Percentiles rank a stretch among this genome's conserved stretches.
Evolutionary conservation across 306 rosid species (phyloP).

Genomic region (Casuarina equisetifolia): DNA sequence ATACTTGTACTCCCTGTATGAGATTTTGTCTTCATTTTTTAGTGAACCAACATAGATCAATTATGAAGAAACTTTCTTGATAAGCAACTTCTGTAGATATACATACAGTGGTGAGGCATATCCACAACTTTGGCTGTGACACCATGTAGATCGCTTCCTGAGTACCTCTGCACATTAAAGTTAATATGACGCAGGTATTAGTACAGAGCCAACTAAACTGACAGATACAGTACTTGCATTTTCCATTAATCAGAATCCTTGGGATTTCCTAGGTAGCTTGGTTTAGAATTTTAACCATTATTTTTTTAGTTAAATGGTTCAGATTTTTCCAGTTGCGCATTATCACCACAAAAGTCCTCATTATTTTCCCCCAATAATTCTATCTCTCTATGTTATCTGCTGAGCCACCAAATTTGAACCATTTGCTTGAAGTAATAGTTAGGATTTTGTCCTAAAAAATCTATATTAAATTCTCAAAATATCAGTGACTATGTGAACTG

Average conservation of each 20-base stretch:
- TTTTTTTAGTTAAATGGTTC: too few species aligned
- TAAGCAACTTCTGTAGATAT: conserved; percentile 9
- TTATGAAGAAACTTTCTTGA: neutral
- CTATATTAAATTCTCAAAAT: neutral
- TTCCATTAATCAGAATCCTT: neutral
- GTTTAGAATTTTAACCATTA: too few species aligned
- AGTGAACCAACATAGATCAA: neutral
- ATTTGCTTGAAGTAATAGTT: too few species aligned
- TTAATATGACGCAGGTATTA: conserved; percentile 7
- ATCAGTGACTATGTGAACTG: neutral
- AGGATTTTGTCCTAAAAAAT: too few species aligned
- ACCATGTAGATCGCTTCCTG: conserved; percentile 89
- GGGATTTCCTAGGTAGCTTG: neutral
- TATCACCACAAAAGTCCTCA: too few species aligned
- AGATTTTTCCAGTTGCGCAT: too few species aligned
- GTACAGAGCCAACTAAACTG: neutral
- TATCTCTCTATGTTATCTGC: too few species aligned
- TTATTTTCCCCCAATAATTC: too few species aligned
- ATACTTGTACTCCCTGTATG: neutral
- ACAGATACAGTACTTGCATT: neutral
- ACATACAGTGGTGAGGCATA: conserved; percentile 96
- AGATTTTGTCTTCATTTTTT: neutral
- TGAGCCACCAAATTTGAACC: too few species aligned
- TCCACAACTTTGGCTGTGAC: conserved; percentile 94
- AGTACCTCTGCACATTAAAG: conserved; percentile 64